Evolutionary conservation across 305 asterid genomes (phyloP), one percentile per base, ranked within the genome.

Genomic region (Fraxinus baroniana): DNA sequence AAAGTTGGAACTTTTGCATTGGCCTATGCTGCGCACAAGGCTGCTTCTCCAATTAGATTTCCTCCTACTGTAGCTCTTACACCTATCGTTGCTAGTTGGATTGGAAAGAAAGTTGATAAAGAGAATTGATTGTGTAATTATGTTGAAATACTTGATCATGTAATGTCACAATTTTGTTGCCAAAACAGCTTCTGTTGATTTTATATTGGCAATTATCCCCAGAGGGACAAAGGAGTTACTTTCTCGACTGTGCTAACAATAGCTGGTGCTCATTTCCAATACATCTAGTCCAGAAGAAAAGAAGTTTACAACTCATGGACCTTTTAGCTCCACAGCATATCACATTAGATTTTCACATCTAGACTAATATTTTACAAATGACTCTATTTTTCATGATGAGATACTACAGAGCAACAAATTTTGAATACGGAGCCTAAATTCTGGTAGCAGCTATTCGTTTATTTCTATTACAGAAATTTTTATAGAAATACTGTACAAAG

Each of bases 21-120:
- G 89, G 99, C 99, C 8, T 96, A 96, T 80, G 99, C 99, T 5
- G 99, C 98, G 12, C 99, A 96, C 85, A 96, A 96, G 88, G 99
- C 99, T 39, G 98, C 98, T 44, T 96, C 98, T 13, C 99, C 99
- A 1, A 94, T 96, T 78, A 89, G 98, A 79, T 96, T 96, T 73
- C 99, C 99, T 2, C 99, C 99, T 3, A 96, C 98, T 6, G 98
- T 94, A 39, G 99, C 99, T 77, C 95, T 96, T 77, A 94, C 98
- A 3, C 98, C 98, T 15, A 79, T 93, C 28, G 98, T 96, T 84
- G 98, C 98, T 78, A 66, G 88, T 87, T 96, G 98, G 98, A 94
- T 96, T 72, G 97, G 98, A 17, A 94, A 91, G 92, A 96, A 90
- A 86, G 96, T 83, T 76, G 98, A 94, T 28, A 46, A 72, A 32